Conservation (phyloP, 2,329 filamentous ascomycete genomes). For the Aspergillus sp. region DNA sequence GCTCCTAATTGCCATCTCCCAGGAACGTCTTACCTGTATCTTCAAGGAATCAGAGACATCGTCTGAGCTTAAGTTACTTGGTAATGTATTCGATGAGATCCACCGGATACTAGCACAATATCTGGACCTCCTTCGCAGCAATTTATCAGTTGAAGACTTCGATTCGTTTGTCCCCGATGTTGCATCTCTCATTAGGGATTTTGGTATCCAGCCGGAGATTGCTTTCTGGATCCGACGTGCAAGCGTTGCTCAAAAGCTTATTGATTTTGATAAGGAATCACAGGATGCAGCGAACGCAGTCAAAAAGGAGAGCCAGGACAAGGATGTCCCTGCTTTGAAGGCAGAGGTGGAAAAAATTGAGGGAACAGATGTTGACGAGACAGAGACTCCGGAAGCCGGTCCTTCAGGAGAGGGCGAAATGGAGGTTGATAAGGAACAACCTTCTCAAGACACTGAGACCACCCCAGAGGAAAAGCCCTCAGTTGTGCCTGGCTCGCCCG, state of each 20-base stretch:
- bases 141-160: constrained; percentile 73
- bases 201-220: constrained; percentile 73
- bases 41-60: constrained; percentile 66
- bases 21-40: constrained; percentile 84
- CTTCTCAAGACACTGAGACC: constrained; percentile 16
- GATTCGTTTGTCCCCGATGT: constrained; percentile 75
- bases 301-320: constrained; percentile 24
- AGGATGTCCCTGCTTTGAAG: constrained; percentile 19
- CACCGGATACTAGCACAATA: constrained; percentile 84
- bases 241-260: constrained; percentile 68
- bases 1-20: constrained; percentile 84
- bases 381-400: constrained; percentile 18
- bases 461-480: constrained; percentile 20
- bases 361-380: constrained; percentile 28
- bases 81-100: constrained; percentile 85
- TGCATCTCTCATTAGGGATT: constrained; percentile 70
- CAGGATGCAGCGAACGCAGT: constrained; percentile 26
- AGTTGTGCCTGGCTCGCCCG: constrained; percentile 31
- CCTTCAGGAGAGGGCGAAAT: constrained; percentile 27
- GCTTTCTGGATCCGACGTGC: constrained; percentile 82
- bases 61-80: constrained; percentile 83
- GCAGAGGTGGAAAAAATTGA: constrained; percentile 32
- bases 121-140: constrained; percentile 81
- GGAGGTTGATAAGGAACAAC: constrained; percentile 35
- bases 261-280: constrained; percentile 37